Evolutionary conservation across 1,139 yeast species (phyloP).

Genomic region (Schwanniomyces etchellsii): DNA sequence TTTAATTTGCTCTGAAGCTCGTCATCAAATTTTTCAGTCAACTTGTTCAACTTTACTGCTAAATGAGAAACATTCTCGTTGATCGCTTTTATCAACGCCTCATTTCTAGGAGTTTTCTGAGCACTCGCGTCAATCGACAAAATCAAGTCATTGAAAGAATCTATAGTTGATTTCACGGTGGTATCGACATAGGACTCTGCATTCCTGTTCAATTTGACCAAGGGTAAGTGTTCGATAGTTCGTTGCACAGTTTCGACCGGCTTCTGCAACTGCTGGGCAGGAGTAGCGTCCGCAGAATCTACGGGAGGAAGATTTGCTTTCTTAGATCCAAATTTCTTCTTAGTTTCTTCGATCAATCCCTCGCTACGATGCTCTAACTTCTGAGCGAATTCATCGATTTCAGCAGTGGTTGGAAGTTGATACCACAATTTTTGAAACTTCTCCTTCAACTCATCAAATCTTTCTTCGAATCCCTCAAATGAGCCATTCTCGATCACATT

Average conservation of each 20-base stretch:
- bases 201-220: slow-evolving; percentile 22
- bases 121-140: slow-evolving; percentile 40
- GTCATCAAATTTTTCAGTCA: slow-evolving; percentile 37
- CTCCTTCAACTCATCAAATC: slow-evolving; percentile 14
- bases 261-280: slow-evolving; percentile 43
- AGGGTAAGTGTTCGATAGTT: slow-evolving; percentile 30
- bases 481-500: slow-evolving; percentile 37
- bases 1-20: slow-evolving; percentile 34
- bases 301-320: slow-evolving; percentile 11
- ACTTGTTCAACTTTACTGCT: slow-evolving; percentile 26
- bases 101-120: slow-evolving; percentile 23
- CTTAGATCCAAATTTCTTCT: slow-evolving; percentile 19
- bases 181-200: slow-evolving; percentile 31
- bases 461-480: slow-evolving; percentile 25
- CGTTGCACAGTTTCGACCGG: slow-evolving; percentile 36
- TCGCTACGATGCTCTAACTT: slow-evolving; percentile 31
- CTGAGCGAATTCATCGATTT: slow-evolving; percentile 28
- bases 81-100: slow-evolving; percentile 24
- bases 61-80: slow-evolving; percentile 28
- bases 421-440: slow-evolving; percentile 16
- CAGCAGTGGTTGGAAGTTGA: slow-evolving; percentile 27
- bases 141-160: slow-evolving; percentile 49
- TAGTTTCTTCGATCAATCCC: slow-evolving; percentile 33
- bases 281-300: slow-evolving; percentile 20
- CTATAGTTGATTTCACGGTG: slow-evolving; percentile 41